Base-by-base conservation (phyloP, 768 basidiomycete genomes). In the Amanita subjunquillea region DNA sequence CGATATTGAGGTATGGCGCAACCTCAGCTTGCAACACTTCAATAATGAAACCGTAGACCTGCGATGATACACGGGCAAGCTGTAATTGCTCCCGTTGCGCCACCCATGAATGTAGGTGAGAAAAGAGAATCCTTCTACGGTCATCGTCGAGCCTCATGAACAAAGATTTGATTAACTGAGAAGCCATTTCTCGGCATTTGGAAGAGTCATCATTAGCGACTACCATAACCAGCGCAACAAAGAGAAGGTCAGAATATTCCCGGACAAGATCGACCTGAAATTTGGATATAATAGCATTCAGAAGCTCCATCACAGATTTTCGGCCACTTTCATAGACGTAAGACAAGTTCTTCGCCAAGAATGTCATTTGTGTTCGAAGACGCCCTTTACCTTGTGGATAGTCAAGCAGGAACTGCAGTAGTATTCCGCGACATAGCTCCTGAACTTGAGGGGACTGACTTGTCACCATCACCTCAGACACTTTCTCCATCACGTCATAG, bases 331-430 rank as follows among this genome's bases (percentile, higher is more conserved):
- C 92, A 64, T 90, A 82, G 38, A 83, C 78, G 62, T 97, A 99
- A 2, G 89, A 84, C 36, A 97, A 69, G 63, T 98, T 98, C 62
- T 87, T 89, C 20, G 91, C 90, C 30, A 99, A 74, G 71, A 96
- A 96, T 0, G 83, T 77, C 80, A 99, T 89, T 57, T 89, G 87
- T 36, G 82, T 85, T 37, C 82, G 85, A 6, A 99, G 74, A 10
- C 95, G 83, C 1, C 90, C 91, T 58, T 90, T 87, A 6, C 95
- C 94, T 66, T 98, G 95, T 2, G 95, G 95, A 62, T 98, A 99
- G 60, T 99, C 95, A 8, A 98, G 79, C 45, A 98, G 72, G 75
- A 99, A 99, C 62, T 94, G 91, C 37, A 98, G 79, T 23, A 95
- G 74, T 29, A 92, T 80, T 43, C 85, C 82, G 17, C 96, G 85